Conservation (phyloP, 768 basidiomycete genomes). For the Suillus fuscotomentosus region DNA sequence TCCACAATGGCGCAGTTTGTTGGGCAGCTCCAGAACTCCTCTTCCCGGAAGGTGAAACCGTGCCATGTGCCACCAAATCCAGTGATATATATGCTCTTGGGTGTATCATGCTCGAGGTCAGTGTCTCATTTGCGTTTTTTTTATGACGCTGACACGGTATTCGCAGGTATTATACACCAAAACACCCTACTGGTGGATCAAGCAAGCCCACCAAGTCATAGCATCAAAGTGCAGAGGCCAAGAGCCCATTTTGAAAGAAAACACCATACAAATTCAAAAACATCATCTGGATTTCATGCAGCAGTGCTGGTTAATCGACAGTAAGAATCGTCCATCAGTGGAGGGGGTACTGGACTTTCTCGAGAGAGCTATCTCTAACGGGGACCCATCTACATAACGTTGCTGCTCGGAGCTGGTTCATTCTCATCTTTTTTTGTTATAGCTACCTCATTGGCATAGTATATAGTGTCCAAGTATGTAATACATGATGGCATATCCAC, state of each 20-base stretch:
- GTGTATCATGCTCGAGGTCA: conserved; percentile 28
- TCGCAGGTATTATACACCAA: conserved; percentile 24
- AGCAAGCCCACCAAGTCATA: conserved; percentile 19
- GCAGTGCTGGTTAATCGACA: conserved; percentile 20
- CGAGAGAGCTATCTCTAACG: background rate
- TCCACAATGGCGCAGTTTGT: conserved; percentile 38
- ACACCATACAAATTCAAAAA: background rate
- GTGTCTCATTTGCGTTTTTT: background rate
- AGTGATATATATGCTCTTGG: conserved; percentile 48
- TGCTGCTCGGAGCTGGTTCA: too few relatives aligned
- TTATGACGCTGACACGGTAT: background rate
- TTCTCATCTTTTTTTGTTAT: too few relatives aligned
- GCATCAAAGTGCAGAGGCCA: background rate
- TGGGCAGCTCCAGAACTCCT: conserved; percentile 47
- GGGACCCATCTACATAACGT: background rate
- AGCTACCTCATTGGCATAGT: too few relatives aligned
- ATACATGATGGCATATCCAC: too few relatives aligned
- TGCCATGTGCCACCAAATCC: background rate
- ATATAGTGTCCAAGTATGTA: too few relatives aligned
- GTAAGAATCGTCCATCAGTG: conserved; percentile 19
- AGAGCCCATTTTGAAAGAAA: conserved; percentile 6
- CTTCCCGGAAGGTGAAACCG: conserved; percentile 25
- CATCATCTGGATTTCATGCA: conserved; percentile 18
- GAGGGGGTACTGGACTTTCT: conserved; percentile 17
- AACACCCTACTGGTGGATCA: conserved; percentile 22